Percentiles rank a stretch among this genome's conserved stretches.
phyloP scores from a whole-genome alignment of 2,329 filamentous ascomycete species.

The Colletotrichum sp. region DNA sequence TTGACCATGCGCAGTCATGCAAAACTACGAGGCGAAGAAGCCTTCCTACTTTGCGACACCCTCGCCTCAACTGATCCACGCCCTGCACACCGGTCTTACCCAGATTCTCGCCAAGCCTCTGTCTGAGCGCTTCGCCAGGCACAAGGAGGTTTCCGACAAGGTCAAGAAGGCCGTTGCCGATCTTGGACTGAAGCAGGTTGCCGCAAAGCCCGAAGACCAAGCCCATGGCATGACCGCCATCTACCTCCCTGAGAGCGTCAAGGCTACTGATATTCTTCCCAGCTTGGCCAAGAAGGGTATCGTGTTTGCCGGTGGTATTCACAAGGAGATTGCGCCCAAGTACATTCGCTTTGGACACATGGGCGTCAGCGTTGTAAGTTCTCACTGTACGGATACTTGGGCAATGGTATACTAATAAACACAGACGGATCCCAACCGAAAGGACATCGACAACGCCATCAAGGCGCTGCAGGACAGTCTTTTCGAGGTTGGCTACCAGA shows the following conservation, averaged over 20 bases:
- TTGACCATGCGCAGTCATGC: constrained; percentile 72
- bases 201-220: constrained; percentile 85
- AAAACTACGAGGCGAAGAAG: constrained; percentile 98
- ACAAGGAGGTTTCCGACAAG: constrained; percentile 79
- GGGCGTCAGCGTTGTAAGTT: constrained; percentile 84
- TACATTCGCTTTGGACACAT: constrained; percentile 98
- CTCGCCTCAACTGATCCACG: constrained; percentile 90
- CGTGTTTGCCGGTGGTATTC: constrained; percentile 92
- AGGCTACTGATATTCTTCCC: constrained; percentile 82
- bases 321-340: constrained; percentile 92
- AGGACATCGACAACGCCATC: constrained; percentile 85
- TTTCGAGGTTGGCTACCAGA: constrained; percentile 72
- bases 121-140: constrained; percentile 81
- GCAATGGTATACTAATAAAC: constrained; percentile 24
- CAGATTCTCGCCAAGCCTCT: constrained; percentile 86
- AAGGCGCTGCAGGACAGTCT: constrained; percentile 77
- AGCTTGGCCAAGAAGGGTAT: constrained; percentile 86
- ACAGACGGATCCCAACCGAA: constrained; percentile 75
- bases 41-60: constrained; percentile 98
- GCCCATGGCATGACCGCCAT: constrained; percentile 98
- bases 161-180: constrained; percentile 84
- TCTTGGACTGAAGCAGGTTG: constrained; percentile 87
- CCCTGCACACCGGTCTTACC: constrained; percentile 85
- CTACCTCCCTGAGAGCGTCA: constrained; percentile 85
- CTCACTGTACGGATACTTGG: not conserved